phyloP scores from a whole-genome alignment of 345 rosid species.

The Heritiera littoralis region DNA sequence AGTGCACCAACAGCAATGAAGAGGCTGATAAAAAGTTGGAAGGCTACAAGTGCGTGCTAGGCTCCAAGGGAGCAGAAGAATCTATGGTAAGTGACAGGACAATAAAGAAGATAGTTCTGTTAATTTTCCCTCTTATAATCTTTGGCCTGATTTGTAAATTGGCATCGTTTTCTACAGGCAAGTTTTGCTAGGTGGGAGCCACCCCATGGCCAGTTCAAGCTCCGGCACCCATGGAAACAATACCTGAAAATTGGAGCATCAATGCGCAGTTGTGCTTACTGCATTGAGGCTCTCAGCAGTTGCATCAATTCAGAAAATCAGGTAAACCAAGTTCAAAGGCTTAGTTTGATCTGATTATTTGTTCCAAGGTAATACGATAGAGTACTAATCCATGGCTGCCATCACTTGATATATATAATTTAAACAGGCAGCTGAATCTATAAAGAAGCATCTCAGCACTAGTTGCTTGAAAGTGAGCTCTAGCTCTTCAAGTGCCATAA shows the following conservation, averaged over 20 bases:
- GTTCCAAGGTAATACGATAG: neutral
- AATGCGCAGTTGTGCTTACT: constrained; percentile 40
- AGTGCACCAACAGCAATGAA: constrained; percentile 12
- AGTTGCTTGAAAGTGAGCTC: constrained; percentile 39
- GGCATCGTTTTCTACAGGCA: constrained; percentile 30
- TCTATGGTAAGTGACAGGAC: constrained; percentile 36
- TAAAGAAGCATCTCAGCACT: constrained; percentile 41
- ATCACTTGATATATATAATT: neutral
- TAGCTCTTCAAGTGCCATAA: constrained; percentile 33
- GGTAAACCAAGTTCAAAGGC: constrained; percentile 20
- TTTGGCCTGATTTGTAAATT: neutral
- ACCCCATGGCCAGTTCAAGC: constrained; percentile 51
- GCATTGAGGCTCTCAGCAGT: constrained; percentile 43
- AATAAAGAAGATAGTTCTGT: neutral
- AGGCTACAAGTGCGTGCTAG: constrained; percentile 47
- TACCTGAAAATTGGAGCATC: constrained; percentile 48
- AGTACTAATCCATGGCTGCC: neutral
- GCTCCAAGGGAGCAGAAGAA: constrained; percentile 50
- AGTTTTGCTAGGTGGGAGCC: constrained; percentile 59
- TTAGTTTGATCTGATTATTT: neutral
- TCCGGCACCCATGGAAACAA: constrained; percentile 56
- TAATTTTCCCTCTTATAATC: neutral
- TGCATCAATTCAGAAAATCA: constrained; percentile 37
- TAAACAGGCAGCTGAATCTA: constrained; percentile 37
- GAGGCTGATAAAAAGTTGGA: constrained; percentile 29